Conservation (phyloP, 106 monocot species). For the Allium fistulosum region DNA sequence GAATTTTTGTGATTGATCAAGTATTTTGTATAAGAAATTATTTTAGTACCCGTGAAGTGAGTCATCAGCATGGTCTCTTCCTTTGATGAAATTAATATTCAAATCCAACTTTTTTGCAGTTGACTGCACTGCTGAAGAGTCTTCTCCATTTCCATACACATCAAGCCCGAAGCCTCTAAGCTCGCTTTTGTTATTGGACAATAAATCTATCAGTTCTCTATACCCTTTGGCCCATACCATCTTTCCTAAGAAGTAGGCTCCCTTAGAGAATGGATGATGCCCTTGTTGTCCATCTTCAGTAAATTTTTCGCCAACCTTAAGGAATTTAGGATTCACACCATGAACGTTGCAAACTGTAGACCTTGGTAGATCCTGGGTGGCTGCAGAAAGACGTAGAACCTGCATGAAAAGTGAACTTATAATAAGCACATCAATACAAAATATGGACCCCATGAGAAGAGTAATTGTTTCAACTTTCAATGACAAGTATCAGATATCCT, state of each 20-base stretch:
- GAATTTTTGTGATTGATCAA: too few species aligned
- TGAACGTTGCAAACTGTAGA: conserved; percentile 96
- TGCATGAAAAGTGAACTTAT: conserved; percentile 11
- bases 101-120: conserved; percentile 69
- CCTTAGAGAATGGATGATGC: conserved; percentile 68
- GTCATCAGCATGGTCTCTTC: conserved; percentile 97
- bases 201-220: conserved; percentile 77
- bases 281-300: conserved; percentile 60
- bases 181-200: conserved; percentile 73
- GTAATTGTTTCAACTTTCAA: too few species aligned
- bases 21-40: too few species aligned
- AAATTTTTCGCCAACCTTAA: conserved; percentile 72
- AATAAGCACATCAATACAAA: too few species aligned
- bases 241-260: conserved; percentile 96
- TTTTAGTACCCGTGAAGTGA: conserved; percentile 72
- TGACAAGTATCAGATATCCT: too few species aligned
- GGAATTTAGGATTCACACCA: conserved; percentile 96
- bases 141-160: conserved; percentile 95
- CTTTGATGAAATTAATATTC: conserved; percentile 83
- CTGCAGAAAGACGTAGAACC: conserved; percentile 95
- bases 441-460: background rate
- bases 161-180: conserved; percentile 74
- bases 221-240: conserved; percentile 99
- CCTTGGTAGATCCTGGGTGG: conserved; percentile 90
- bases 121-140: conserved; percentile 77